Base-by-base conservation (phyloP, 352 stramenopile species). In the Phytophthora idaei region DNA sequence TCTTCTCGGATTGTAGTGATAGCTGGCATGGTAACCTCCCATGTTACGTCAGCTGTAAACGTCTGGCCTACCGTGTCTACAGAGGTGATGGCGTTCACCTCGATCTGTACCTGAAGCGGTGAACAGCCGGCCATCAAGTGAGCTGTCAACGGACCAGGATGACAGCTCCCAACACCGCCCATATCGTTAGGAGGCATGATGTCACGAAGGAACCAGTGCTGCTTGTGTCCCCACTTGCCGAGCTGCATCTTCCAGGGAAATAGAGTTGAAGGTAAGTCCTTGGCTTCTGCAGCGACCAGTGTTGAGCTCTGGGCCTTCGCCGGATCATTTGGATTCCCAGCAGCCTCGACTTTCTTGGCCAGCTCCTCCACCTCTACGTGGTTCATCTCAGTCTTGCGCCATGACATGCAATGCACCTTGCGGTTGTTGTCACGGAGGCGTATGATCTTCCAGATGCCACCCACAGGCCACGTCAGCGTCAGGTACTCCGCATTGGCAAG, bases 211-310 rank as follows among this genome's bases (percentile, higher is more conserved):
- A 89, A 87, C 78, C 80, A 89, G 55, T 86, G 80, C 9, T 59
- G 67, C n/a, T 48, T 46, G 55, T 75, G 50, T 4, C 74, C 74
- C 76, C 77, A 89, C 17, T 58, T 69, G 5, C 78, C 80, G 0
- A 85, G 63, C 56, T 84, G 66, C 78, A 89, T 87, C 52, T 84
- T 87, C 80, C 80, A 89, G 11, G 76, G 64, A 41, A 89, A 89
- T 2, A 85, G 15, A 8, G 62, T 73, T 9, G 64, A 56, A 14
- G 70, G 61, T 5, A 73, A 31, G 8, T 73, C 60, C 5, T 63
- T 31, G 3, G 48, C 42, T 44, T 69, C 59, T 8, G 65, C 53
- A 27, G 59, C 41, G 11, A 59, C 59, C 2, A 69, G 39, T 0
- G 59, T 49, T 1, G 65, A 73, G 34, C 65, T 73, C 8, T 49